These are phyloP conservation scores for Pseudopediastrum boryanum DNA, from an alignment of 139 green algal genomes.

Conservation along the genomic window DNA sequence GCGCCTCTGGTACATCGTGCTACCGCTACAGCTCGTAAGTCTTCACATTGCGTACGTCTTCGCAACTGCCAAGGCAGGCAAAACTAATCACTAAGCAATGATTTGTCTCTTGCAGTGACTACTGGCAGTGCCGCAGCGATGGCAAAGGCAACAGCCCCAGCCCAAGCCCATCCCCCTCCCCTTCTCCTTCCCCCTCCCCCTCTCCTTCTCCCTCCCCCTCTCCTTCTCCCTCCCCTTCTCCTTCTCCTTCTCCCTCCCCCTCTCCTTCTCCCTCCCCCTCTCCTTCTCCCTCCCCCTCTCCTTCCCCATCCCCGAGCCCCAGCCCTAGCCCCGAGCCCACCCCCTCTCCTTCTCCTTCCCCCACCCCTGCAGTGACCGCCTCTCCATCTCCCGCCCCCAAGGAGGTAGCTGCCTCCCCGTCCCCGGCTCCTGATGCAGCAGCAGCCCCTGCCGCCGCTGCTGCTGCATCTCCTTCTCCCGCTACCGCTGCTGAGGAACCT, in stretches of 20 bases:
- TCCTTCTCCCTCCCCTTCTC: neutral
- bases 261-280: neutral
- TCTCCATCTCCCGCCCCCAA: neutral
- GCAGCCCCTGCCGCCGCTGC: neutral
- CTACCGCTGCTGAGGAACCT: neutral
- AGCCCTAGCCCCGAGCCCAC: neutral
- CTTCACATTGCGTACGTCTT: too few relatives aligned
- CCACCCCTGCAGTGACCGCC: neutral
- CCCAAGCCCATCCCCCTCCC: neutral
- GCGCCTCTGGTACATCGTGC: too few relatives aligned
- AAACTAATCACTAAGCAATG: too few relatives aligned
- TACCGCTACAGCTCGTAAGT: too few relatives aligned
- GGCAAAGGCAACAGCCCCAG: too few relatives aligned
- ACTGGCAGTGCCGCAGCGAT: too few relatives aligned
- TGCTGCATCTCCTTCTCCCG: neutral
- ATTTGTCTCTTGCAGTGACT: too few relatives aligned
- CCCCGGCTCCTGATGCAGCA: neutral
- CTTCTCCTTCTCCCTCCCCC: neutral
- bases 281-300: neutral
- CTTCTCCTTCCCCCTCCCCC: neutral
- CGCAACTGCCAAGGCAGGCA: too few relatives aligned
- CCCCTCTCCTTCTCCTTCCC: conserved; percentile 2
- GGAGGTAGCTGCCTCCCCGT: neutral
- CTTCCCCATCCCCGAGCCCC: neutral
- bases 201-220: neutral